phyloP scores from a whole-genome alignment of 257 asterid species.

The Fraxinus quadrangulata region DNA sequence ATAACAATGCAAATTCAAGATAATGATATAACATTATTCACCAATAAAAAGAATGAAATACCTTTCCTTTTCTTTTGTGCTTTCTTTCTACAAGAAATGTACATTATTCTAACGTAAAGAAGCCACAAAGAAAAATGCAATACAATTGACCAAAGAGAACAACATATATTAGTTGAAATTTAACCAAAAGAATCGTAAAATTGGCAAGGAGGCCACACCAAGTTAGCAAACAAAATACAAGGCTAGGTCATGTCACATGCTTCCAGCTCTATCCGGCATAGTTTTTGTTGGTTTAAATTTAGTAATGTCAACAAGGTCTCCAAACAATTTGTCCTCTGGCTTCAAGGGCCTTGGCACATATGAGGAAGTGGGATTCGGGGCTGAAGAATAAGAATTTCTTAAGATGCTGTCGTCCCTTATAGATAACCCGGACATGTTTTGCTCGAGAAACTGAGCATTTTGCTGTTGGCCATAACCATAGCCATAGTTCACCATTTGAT shows the following conservation, averaged over 20 bases:
- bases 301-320: constrained; percentile 59
- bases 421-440: constrained; percentile 68
- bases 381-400: constrained; percentile 36
- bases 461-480: constrained; percentile 68
- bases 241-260: constrained; percentile 37
- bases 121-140: neutral
- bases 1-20: no score
- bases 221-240: constrained; percentile 32
- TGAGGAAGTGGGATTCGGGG: constrained; percentile 45
- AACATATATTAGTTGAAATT: neutral
- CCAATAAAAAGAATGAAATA: no score
- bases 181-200: constrained; percentile 18
- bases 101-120: constrained; percentile 31
- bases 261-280: constrained; percentile 45
- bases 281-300: constrained; percentile 48
- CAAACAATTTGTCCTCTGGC: constrained; percentile 73
- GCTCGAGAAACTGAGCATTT: constrained; percentile 63
- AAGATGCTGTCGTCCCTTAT: constrained; percentile 62
- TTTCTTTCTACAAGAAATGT: constrained; percentile 44
- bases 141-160: neutral
- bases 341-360: constrained; percentile 64
- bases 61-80: constrained; percentile 20
- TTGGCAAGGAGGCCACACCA: constrained; percentile 13
- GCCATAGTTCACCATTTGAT: constrained; percentile 67
- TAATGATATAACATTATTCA: no score